These are phyloP conservation scores for Tothia fuscella DNA, from an alignment of 2,329 filamentous ascomycete species.

Conservation along the genomic window DNA sequence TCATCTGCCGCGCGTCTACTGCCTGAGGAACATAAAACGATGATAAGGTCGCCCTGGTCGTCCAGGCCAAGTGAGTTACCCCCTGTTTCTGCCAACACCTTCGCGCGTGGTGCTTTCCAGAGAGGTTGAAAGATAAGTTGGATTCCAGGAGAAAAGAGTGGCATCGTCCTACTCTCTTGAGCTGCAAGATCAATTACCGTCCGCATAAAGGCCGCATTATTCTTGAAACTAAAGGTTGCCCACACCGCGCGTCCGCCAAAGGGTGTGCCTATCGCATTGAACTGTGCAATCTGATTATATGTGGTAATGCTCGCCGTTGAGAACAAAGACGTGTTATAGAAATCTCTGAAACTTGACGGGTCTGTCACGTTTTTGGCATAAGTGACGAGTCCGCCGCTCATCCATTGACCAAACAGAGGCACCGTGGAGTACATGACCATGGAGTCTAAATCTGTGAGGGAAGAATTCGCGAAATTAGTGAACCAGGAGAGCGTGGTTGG, in stretches of 20 bases:
- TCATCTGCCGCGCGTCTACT: conserved; percentile 15
- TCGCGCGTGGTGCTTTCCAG: background rate
- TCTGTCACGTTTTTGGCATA: background rate
- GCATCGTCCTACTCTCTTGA: conserved; percentile 3
- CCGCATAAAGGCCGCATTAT: conserved; percentile 15
- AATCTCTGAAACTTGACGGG: conserved; percentile 7
- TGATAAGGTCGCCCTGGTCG: conserved; percentile 15
- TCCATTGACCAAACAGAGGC: background rate
- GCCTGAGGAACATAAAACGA: conserved; percentile 13
- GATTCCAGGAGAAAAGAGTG: background rate
- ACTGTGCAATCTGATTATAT: conserved; percentile 12
- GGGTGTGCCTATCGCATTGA: background rate
- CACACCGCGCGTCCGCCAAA: conserved; percentile 14
- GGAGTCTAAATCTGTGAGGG: background rate
- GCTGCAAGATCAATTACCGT: conserved; percentile 14
- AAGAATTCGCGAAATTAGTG: conserved; percentile 2
- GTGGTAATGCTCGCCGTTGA: conserved; percentile 15
- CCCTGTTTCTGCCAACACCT: conserved; percentile 14
- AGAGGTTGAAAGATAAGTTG: conserved; percentile 8
- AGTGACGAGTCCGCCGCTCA: background rate
- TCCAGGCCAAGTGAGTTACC: conserved; percentile 15
- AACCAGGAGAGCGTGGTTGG: background rate
- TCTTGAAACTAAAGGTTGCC: conserved; percentile 16
- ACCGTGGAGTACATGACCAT: conserved; percentile 1
- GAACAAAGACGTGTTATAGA: conserved; percentile 1